Evolutionary conservation across 306 rosid species (phyloP).

Genomic region (Carpinus viminea): DNA sequence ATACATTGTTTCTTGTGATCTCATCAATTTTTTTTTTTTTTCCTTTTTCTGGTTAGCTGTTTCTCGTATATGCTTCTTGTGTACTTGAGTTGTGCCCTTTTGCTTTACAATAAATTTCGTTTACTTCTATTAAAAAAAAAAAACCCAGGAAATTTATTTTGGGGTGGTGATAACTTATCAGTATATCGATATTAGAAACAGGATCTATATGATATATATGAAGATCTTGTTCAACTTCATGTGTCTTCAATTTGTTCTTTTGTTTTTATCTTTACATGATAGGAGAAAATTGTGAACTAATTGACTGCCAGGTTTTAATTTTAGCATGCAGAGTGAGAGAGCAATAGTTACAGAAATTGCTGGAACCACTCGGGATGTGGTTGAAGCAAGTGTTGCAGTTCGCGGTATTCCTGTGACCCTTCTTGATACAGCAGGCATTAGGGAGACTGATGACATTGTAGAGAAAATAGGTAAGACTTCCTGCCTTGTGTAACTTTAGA

Average conservation of each 20-base stretch:
- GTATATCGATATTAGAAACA: constrained; percentile 1
- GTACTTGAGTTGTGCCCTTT: too few relatives aligned
- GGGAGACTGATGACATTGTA: constrained; percentile 92
- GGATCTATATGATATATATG: background rate
- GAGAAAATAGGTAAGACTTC: constrained; percentile 80
- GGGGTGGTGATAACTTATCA: background rate
- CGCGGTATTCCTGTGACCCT: constrained; percentile 86
- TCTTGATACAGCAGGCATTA: constrained; percentile 97
- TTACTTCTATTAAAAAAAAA: too few relatives aligned
- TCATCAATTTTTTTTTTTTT: background rate
- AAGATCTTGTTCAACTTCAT: background rate
- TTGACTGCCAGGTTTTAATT: constrained; percentile 45
- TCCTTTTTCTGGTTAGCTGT: too few relatives aligned
- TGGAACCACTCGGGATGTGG: constrained; percentile 96
- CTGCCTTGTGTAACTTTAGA: background rate
- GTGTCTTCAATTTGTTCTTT: background rate
- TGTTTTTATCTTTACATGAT: constrained; percentile 2
- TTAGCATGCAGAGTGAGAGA: constrained; percentile 99
- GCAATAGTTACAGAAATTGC: constrained; percentile 98
- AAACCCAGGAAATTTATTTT: background rate
- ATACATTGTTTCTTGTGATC: background rate
- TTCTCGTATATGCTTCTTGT: too few relatives aligned
- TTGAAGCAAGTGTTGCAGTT: constrained; percentile 81
- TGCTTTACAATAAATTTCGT: too few relatives aligned
- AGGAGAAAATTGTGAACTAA: constrained; percentile 31